Evolutionary conservation across 2,329 filamentous ascomycete genomes (phyloP).

Genomic region (Epichloe scottii): DNA sequence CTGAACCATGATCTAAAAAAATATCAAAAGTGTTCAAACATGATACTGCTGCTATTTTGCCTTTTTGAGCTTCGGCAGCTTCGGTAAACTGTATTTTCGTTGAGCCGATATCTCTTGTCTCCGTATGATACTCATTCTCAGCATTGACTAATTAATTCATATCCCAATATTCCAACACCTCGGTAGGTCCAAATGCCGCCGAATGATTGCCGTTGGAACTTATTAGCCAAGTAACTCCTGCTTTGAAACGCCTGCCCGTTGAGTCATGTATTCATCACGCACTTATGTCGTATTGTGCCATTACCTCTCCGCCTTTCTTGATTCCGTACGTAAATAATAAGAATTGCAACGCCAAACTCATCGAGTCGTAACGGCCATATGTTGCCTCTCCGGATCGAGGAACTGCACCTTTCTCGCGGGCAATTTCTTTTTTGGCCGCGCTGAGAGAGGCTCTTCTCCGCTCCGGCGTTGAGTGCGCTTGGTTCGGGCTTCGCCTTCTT

Average conservation of each 20-base stretch:
- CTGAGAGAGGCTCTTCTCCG: slow-evolving; percentile 15
- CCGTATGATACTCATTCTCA: too few species aligned
- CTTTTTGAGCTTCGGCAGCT: not conserved
- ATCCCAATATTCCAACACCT: too few species aligned
- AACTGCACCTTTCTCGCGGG: slow-evolving; percentile 27
- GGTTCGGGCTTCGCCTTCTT: slow-evolving; percentile 47
- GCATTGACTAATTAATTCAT: too few species aligned
- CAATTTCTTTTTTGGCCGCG: slow-evolving; percentile 15
- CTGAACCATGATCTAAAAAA: not conserved
- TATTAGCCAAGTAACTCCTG: too few species aligned
- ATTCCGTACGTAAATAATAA: not conserved
- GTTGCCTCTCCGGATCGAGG: slow-evolving; percentile 25
- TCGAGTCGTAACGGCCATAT: slow-evolving; percentile 18
- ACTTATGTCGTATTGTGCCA: not conserved
- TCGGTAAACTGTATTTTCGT: too few species aligned
- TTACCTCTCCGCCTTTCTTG: not conserved
- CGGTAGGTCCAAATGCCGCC: too few species aligned
- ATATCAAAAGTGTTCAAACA: not conserved
- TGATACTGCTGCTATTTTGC: not conserved
- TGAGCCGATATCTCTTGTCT: too few species aligned
- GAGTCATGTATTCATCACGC: not conserved
- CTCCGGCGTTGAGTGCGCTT: slow-evolving; percentile 40
- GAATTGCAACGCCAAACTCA: not conserved
- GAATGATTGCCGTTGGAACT: too few species aligned
- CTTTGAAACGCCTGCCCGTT: not conserved